These are phyloP conservation scores for Yamadazyma mexicana DNA, from an alignment of 1,139 yeast species.

Conservation along the genomic window DNA sequence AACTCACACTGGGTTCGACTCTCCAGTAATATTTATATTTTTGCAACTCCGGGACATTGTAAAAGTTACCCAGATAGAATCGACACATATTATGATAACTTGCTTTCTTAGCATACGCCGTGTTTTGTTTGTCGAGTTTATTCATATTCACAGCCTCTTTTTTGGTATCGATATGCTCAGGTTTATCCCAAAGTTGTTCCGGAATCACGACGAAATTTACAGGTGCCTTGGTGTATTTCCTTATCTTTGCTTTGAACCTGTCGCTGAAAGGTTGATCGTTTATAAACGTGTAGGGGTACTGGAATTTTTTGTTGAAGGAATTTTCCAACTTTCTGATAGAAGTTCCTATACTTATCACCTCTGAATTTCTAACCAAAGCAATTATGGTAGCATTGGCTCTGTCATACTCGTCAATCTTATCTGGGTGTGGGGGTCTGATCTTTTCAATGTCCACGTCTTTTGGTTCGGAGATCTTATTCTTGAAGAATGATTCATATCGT, in stretches of 20 bases:
- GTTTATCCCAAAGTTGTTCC: constrained; percentile 63
- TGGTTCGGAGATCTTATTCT: constrained; percentile 45
- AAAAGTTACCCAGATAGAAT: constrained; percentile 60
- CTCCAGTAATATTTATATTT: constrained; percentile 69
- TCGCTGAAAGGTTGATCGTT: constrained; percentile 69
- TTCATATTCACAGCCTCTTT: constrained; percentile 42
- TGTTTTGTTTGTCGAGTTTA: constrained; percentile 41
- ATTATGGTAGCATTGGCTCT: constrained; percentile 73
- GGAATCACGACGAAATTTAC: constrained; percentile 61
- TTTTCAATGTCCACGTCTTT: constrained; percentile 40
- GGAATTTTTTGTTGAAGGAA: constrained; percentile 65
- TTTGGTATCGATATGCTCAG: constrained; percentile 49
- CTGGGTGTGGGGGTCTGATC: constrained; percentile 34
- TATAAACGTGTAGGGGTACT: constrained; percentile 78
- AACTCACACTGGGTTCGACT: constrained; percentile 72
- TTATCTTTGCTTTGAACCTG: constrained; percentile 48
- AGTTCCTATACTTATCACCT: constrained; percentile 44
- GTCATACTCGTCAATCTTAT: constrained; percentile 28
- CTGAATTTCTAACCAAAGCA: constrained; percentile 69
- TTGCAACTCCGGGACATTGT: constrained; percentile 57
- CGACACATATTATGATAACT: constrained; percentile 79
- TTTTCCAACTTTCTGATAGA: constrained; percentile 62
- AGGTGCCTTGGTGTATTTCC: constrained; percentile 45
- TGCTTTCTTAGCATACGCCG: constrained; percentile 62
- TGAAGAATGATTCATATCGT: constrained; percentile 32